Conservation (phyloP, 306 rosid genomes). For the Rubus idaeus region DNA sequence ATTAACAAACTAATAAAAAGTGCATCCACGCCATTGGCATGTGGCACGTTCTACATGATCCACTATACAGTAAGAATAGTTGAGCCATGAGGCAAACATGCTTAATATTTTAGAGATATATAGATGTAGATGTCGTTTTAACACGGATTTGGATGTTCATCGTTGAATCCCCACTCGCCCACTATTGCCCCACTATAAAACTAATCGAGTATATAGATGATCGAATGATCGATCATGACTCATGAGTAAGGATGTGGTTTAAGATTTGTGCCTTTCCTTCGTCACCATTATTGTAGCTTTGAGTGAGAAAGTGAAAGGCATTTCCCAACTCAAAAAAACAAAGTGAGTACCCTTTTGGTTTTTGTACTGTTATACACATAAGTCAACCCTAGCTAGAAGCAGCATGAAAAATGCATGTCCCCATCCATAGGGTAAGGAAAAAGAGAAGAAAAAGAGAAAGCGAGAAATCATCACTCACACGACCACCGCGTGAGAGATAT, state of each 20-base stretch:
- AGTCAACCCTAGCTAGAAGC: background rate
- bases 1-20: background rate
- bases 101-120: background rate
- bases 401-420: background rate
- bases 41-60: background rate
- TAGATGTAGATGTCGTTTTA: background rate
- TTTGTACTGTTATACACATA: background rate
- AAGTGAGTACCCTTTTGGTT: background rate
- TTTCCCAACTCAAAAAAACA: background rate
- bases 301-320: background rate
- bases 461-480: background rate
- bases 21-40: background rate
- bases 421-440: background rate
- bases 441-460: background rate
- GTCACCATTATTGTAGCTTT: background rate
- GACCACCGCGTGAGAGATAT: background rate
- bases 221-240: too few species aligned
- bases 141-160: background rate
- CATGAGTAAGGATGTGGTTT: background rate
- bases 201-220: background rate
- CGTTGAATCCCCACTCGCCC: conserved; percentile 3
- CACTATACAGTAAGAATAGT: background rate
- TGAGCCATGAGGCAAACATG: conserved; percentile 19
- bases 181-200: background rate
- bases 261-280: background rate